A percentile compares a stretch with the other conserved stretches of the same genome.
Evolutionary conservation across 805 yeast species (phyloP).

Genomic region (Wickerhamiella occidentalis): DNA sequence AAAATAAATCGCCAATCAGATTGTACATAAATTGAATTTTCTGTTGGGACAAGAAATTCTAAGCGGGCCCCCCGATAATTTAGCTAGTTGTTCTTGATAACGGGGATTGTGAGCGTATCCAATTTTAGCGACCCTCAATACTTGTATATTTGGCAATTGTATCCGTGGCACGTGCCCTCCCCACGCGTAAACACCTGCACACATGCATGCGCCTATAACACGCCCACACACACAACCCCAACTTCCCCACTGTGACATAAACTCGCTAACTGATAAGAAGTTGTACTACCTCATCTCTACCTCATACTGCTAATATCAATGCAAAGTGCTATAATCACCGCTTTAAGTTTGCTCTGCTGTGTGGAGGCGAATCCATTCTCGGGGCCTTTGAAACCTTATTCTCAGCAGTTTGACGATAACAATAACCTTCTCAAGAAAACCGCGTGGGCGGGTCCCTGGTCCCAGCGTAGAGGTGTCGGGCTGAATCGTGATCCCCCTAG

Average conservation of each 20-base stretch:
- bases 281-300: background rate
- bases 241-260: background rate
- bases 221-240: background rate
- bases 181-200: no score
- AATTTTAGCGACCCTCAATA: no score
- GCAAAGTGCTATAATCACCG: background rate
- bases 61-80: no score
- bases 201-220: background rate
- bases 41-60: no score
- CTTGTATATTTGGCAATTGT: no score
- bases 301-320: background rate
- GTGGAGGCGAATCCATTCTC: conserved; percentile 5
- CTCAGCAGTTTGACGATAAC: conserved; percentile 29
- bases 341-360: background rate
- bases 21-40: no score
- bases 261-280: background rate
- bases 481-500: conserved; percentile 41
- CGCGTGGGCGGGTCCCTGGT: conserved; percentile 45
- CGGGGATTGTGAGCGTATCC: no score
- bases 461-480: conserved; percentile 39
- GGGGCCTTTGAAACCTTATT: conserved; percentile 16
- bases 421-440: conserved; percentile 37
- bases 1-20: no score
- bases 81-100: no score
- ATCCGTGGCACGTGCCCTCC: no score